Percentiles rank a stretch among this genome's conserved stretches.
Conservation (phyloP, 768 basidiomycete genomes). For the Tricholoma sp. region DNA sequence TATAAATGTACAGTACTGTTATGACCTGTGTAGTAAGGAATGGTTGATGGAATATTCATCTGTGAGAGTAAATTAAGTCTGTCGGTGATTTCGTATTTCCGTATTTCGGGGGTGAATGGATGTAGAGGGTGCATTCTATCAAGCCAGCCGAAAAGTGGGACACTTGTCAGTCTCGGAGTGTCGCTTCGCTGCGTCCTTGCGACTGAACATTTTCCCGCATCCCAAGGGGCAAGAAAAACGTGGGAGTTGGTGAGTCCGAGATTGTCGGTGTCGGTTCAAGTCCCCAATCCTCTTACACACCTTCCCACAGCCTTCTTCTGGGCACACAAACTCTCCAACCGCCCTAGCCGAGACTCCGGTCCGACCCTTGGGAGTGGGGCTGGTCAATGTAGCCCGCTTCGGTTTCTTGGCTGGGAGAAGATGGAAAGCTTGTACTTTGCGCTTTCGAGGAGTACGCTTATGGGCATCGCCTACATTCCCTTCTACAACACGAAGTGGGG, state of each 20-base stretch:
- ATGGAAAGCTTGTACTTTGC: neutral
- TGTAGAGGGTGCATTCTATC: neutral
- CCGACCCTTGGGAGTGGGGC: neutral
- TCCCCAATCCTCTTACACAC: slow-evolving; percentile 6
- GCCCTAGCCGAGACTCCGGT: neutral
- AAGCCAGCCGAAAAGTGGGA: neutral
- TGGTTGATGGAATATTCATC: neutral
- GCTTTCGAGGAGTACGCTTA: neutral
- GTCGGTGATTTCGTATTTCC: neutral
- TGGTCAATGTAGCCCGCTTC: neutral
- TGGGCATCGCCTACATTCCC: neutral
- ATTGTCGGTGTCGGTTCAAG: slow-evolving; percentile 8
- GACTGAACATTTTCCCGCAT: slow-evolving; percentile 11
- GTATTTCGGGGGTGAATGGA: neutral
- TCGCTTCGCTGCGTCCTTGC: slow-evolving; percentile 14
- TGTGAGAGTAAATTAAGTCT: too few species aligned
- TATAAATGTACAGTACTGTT: neutral
- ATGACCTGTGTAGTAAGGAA: neutral
- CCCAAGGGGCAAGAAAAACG: slow-evolving; percentile 8
- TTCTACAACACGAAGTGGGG: neutral
- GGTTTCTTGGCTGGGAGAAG: neutral
- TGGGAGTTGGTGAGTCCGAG: slow-evolving; percentile 6
- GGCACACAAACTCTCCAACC: neutral
- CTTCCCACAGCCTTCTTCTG: slow-evolving; percentile 4
- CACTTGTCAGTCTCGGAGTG: slow-evolving; percentile 4